These are phyloP conservation scores for Groenewaldozyma auringiensis DNA, from an alignment of 1,139 yeast genomes.

Conservation along the genomic window DNA sequence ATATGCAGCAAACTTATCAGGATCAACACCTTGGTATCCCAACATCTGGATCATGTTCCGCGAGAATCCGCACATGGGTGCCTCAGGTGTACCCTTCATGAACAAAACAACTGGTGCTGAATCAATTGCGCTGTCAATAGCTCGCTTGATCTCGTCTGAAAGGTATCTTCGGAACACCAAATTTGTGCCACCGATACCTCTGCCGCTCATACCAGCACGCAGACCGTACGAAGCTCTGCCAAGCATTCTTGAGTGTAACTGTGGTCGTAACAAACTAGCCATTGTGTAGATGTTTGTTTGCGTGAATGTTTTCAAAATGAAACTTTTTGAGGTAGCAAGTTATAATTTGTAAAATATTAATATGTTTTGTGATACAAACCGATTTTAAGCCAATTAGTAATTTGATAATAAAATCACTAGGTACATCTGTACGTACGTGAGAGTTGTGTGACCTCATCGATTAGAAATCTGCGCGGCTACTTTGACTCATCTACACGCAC, in stretches of 20 bases:
- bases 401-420: background rate
- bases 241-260: background rate
- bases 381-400: background rate
- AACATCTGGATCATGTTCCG: slow-evolving; percentile 87
- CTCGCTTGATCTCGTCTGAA: slow-evolving; percentile 70
- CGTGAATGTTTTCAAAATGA: no score
- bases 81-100: slow-evolving; percentile 74
- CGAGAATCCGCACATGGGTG: slow-evolving; percentile 97
- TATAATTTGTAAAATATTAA: no score
- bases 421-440: background rate
- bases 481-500: background rate
- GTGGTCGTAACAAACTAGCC: background rate
- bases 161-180: slow-evolving; percentile 41
- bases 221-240: background rate
- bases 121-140: slow-evolving; percentile 75
- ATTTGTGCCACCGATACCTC: background rate
- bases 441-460: background rate
- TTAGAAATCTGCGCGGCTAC: background rate
- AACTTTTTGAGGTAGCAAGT: no score
- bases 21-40: slow-evolving; percentile 97
- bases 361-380: no score
- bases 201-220: no score
- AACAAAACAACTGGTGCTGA: slow-evolving; percentile 92
- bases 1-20: slow-evolving; percentile 91
- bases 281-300: no score